Conservation (phyloP, 768 basidiomycete genomes). For the Lactifluus volemus region DNA sequence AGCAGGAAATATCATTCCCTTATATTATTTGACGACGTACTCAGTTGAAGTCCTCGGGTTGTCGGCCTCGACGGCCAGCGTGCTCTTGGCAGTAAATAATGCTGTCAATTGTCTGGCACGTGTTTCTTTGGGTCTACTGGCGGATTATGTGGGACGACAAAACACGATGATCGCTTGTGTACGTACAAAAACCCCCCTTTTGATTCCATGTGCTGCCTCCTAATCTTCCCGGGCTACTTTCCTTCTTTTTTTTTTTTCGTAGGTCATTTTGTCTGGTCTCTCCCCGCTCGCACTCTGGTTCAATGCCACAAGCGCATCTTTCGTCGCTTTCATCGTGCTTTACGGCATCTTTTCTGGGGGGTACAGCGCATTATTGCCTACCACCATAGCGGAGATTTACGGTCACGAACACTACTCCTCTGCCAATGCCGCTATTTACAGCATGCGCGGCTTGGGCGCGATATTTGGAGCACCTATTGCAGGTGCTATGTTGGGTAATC, state of each 20-base stretch:
- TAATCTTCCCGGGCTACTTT: background rate
- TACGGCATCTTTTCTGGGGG: slow-evolving; percentile 39
- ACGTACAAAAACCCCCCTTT: slow-evolving; percentile 6
- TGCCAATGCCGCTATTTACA: slow-evolving; percentile 35
- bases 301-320: slow-evolving; percentile 30
- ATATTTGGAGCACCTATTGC: slow-evolving; percentile 36
- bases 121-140: slow-evolving; percentile 33
- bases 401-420: slow-evolving; percentile 35
- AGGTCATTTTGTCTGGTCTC: slow-evolving; percentile 34
- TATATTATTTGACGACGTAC: slow-evolving; percentile 38
- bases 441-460: slow-evolving; percentile 34
- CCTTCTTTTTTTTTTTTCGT: background rate
- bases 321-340: slow-evolving; percentile 32
- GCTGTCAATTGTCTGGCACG: slow-evolving; percentile 37
- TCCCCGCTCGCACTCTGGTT: slow-evolving; percentile 38
- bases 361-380: slow-evolving; percentile 37
- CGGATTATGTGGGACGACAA: slow-evolving; percentile 36
- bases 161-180: slow-evolving; percentile 36
- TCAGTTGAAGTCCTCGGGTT: slow-evolving; percentile 33
- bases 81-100: slow-evolving; percentile 35
- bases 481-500: slow-evolving; percentile 32
- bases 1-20: slow-evolving; percentile 37
- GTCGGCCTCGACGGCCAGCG: slow-evolving; percentile 30
- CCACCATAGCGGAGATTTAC: slow-evolving; percentile 37
- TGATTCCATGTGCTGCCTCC: no score